Conservation (phyloP, 352 stramenopile genomes). For the Phytophthora crassamura region DNA sequence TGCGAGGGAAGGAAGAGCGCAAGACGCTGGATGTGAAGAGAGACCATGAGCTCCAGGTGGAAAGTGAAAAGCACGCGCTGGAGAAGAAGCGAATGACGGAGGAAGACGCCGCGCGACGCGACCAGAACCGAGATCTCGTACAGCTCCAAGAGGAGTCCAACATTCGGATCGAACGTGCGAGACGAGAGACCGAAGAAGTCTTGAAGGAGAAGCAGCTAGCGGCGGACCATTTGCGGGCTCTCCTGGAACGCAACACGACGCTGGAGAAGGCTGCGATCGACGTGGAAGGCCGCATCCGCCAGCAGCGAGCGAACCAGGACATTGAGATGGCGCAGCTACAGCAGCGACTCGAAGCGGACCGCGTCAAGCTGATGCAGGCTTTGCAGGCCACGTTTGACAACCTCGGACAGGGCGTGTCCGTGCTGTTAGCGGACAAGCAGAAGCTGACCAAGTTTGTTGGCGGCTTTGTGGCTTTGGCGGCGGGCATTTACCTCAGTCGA, state of each 20-base stretch:
- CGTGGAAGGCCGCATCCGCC: constrained; percentile 67
- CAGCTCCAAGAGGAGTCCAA: constrained; percentile 68
- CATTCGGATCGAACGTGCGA: constrained; percentile 57
- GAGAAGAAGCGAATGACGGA: constrained; percentile 52
- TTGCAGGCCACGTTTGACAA: constrained; percentile 78
- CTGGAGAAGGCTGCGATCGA: constrained; percentile 68
- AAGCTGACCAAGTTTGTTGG: constrained; percentile 70
- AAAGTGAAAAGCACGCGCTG: constrained; percentile 59
- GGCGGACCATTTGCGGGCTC: constrained; percentile 51
- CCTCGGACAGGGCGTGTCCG: constrained; percentile 56
- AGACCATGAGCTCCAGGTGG: constrained; percentile 54
- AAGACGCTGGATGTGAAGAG: constrained; percentile 54
- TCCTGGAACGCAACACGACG: constrained; percentile 68
- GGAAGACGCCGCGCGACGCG: constrained; percentile 48
- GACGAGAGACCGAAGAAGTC: constrained; percentile 68
- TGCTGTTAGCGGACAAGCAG: constrained; percentile 63
- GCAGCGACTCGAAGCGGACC: constrained; percentile 66
- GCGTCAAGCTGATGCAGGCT: constrained; percentile 68
- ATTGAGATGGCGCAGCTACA: constrained; percentile 76
- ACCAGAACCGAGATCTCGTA: constrained; percentile 68
- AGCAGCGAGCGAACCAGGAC: constrained; percentile 75
- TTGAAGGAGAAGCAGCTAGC: constrained; percentile 63
- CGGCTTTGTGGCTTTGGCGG: constrained; percentile 60
- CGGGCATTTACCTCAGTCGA: constrained; percentile 68
- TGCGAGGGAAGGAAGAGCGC: constrained; percentile 61